Evolutionary conservation across 78 protist genomes (phyloP).

Genomic region (Chrysochromulina tobinii): DNA sequence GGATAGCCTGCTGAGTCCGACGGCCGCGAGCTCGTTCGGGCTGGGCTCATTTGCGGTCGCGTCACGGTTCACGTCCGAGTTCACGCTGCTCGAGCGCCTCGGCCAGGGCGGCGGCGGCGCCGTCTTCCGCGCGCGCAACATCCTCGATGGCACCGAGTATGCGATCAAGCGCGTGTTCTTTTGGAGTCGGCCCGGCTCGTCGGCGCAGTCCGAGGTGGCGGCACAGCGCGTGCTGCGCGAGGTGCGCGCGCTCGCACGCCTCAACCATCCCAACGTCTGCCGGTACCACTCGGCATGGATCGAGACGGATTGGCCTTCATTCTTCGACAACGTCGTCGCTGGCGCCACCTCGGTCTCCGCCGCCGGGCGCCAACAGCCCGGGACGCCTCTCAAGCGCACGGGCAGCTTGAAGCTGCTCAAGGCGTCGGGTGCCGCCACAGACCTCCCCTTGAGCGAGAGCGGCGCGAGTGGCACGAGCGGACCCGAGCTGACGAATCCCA

Average conservation of each 20-base stretch:
- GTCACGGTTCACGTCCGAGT: neutral
- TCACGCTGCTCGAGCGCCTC: neutral
- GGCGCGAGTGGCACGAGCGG: too few relatives aligned
- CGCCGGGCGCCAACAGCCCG: too few relatives aligned
- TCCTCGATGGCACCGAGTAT: neutral
- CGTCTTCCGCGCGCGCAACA: slow-evolving; percentile 2
- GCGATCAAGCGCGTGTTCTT: neutral
- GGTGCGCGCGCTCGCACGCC: neutral
- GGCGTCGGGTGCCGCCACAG: too few relatives aligned
- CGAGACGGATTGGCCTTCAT: slow-evolving; percentile 19
- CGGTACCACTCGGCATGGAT: neutral
- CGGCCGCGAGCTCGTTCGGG: neutral
- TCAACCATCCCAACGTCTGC: neutral
- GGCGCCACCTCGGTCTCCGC: too few relatives aligned
- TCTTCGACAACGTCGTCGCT: too few relatives aligned
- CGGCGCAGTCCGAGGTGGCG: too few relatives aligned
- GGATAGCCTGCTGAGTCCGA: neutral
- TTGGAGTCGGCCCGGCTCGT: too few relatives aligned
- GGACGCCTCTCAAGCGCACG: too few relatives aligned
- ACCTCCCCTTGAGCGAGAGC: too few relatives aligned
- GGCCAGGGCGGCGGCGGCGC: slow-evolving; percentile 6
- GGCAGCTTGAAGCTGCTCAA: too few relatives aligned
- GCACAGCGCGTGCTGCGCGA: too few relatives aligned
- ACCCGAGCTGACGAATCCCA: too few relatives aligned
- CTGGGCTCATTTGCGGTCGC: neutral